Base-by-base conservation (phyloP, 306 rosid genomes). In the Cicer bijugum region DNA sequence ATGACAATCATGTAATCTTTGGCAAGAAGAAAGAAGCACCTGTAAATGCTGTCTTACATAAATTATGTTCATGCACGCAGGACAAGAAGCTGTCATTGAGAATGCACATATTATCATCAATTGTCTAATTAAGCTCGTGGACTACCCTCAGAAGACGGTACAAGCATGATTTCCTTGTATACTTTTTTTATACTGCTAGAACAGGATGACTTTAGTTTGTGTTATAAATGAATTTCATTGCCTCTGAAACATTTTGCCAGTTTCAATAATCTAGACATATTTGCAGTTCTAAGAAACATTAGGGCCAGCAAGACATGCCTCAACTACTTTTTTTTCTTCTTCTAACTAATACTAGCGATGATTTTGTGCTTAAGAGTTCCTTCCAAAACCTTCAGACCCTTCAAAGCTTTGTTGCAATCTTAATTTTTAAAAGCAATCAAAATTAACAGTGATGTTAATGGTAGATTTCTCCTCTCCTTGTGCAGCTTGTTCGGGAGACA, bases 401-500 rank as follows among this genome's bases (percentile, higher is more conserved):
- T 35, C 45, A 64, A 57, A 16, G 38, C 55, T 23, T 71, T 58
- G 15, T 15, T 9, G 14, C 70, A 39, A 61, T 44, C 47, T 38
- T 48, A 20, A 17, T 47, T 53, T 33, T 61, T 11, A 61, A 72
- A 42, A 80, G 37, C 40, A 19, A 40, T 72, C 62, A 16, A 68
- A 53, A 50, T 50, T 51, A 63, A 46, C 10, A 37, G 67, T 67
- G 67, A 48, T 73, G 51, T 75, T 78, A 55, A 46, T 63, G 66
- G 20, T 40, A 57, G 44, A 73, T 84, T 39, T 77, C 17, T 42
- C 19, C 52, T 61, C 59, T 68, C 37, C 53, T 48, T 71, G 12
- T 80, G 79, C 89, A 94, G 98, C 89, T 91, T 84, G 98, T 94
- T 59, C 89, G 98, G 74, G 97, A 94, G 87, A 89, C 97, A 8